Evolutionary conservation across 2,329 filamentous ascomycete genomes (phyloP), one percentile per base, ranked within the genome.

Genomic region (Trichoderma koningii): DNA sequence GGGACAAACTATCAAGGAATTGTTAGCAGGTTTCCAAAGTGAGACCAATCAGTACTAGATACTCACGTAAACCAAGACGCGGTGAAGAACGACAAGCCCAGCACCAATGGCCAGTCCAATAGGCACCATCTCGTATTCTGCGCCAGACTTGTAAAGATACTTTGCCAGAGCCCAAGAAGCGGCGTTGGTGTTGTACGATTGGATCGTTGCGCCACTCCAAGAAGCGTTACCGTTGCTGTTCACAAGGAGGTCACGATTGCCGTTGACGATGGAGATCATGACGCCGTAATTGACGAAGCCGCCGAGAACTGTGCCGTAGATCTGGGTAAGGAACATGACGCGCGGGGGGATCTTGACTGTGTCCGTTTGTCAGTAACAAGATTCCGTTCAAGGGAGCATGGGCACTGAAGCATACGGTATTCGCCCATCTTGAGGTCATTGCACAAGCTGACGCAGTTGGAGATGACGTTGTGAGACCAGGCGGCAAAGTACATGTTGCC

Each of bases 401-500:
- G 19, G 15, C n/a, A 28, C 3, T 0, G 17, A 21, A 3, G 75
- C 80, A 59, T 74, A 82, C 82, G 78, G 57, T 87, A 87, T 75
- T 86, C 82, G 21, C 84, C 85, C 77, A 86, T 79, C 74, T 87
- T 87, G 26, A 87, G 71, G 67, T 85, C 83, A 53, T 79, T 81
- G 44, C 77, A 82, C 7, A 87, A 74, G 62, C 75, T 81, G 51
- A 86, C 80, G 0, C 78, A 74, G 56, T 83, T 83, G 2, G 64
- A 14, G 55, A 87, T 85, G 55, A 86, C 81, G 44, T 81, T 84
- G 72, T 87, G 84, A 1, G 83, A 86, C 83, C 83, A 86, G 12
- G 80, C 80, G 7, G 83, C 81, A 70, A 85, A 85, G 71, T 85
- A 85, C 81, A 85, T 83, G 71, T 85, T 85, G 2, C 82, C 83